Evolutionary conservation across 768 basidiomycete species (phyloP), one percentile per base, ranked within the genome.

Genomic region (Mycena galericulata): DNA sequence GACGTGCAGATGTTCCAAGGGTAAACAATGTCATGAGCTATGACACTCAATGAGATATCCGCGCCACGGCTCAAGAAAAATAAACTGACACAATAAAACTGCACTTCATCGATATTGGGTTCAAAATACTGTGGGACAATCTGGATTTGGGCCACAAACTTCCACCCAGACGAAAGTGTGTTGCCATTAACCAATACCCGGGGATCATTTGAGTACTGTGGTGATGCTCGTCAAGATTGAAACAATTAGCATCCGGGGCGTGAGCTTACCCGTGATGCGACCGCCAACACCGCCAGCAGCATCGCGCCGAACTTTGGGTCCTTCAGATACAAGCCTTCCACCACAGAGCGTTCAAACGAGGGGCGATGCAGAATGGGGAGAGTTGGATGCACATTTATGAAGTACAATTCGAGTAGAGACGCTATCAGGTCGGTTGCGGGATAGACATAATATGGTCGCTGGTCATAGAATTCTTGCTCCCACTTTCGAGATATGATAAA

Each of bases 61-160:
- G 56, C 14, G 22, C 22, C 29, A n/a, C 27, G 20, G 11, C 22
- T 32, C 10, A 34, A 38, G 29, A 30, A 47, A 9, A 4, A 6
- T 10, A 58, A 47, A 77, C 79, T 49, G 68, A 84, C 83, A 74
- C 80, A 78, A 72, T 83, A 83, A 14, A 80, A 79, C 73, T 91
- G 90, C 46, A 91, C 77, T 65, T 58, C 75, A 70, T 34, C 79
- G 75, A 67, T 65, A 12, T 38, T 61, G 4, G 62, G 68, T 30
- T 89, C 79, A 49, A 89, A 76, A 0, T 80, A 82, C 75, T 82
- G 83, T 34, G 85, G 83, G 51, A 61, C 45, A 15, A 87, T 82
- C 57, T 87, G 80, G 10, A 89, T 81, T 45, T 85, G 83, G 30
- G 80, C 75, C 62, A 87, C 82, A 75, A 83, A 89, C 65, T 80